Percentiles rank a stretch among this genome's conserved stretches.
Evolutionary conservation across 257 asterid species (phyloP).

Genomic region (Prunella vulgaris): DNA sequence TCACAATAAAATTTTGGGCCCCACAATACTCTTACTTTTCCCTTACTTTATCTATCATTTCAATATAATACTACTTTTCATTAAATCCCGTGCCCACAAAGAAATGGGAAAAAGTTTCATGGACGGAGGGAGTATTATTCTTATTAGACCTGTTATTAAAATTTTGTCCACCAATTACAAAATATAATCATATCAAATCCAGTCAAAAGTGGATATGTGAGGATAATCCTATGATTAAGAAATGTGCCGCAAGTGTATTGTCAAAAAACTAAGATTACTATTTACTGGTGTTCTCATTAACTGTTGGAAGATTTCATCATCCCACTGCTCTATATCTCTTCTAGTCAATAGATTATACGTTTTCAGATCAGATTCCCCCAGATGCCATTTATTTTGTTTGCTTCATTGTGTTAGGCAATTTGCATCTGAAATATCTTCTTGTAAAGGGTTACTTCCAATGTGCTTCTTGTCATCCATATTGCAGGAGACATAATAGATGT

Average conservation of each 20-base stretch:
- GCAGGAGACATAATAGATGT: slow-evolving; percentile 34
- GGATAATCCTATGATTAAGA: not conserved
- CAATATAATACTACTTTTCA: too few species aligned
- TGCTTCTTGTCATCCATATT: slow-evolving; percentile 10
- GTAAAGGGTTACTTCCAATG: slow-evolving; percentile 18
- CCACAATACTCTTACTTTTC: too few species aligned
- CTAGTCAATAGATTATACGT: not conserved
- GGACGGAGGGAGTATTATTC: too few species aligned
- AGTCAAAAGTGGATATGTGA: not conserved
- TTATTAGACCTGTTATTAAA: too few species aligned
- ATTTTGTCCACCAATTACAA: too few species aligned
- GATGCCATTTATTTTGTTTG: not conserved
- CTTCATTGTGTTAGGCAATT: slow-evolving; percentile 17
- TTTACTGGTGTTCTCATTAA: not conserved
- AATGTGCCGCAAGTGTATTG: not conserved
- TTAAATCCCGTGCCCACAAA: too few species aligned
- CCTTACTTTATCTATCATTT: too few species aligned
- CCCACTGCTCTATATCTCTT: not conserved
- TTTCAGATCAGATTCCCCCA: not conserved
- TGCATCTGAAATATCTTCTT: slow-evolving; percentile 24
- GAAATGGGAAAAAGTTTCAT: too few species aligned
- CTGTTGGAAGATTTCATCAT: not conserved
- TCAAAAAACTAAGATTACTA: not conserved
- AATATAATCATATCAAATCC: not conserved
- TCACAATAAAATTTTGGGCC: too few species aligned